Percentiles rank a stretch among this genome's conserved stretches.
Evolutionary conservation across 2,329 filamentous ascomycete genomes (phyloP).

Genomic region (Colletotrichum incanum): DNA sequence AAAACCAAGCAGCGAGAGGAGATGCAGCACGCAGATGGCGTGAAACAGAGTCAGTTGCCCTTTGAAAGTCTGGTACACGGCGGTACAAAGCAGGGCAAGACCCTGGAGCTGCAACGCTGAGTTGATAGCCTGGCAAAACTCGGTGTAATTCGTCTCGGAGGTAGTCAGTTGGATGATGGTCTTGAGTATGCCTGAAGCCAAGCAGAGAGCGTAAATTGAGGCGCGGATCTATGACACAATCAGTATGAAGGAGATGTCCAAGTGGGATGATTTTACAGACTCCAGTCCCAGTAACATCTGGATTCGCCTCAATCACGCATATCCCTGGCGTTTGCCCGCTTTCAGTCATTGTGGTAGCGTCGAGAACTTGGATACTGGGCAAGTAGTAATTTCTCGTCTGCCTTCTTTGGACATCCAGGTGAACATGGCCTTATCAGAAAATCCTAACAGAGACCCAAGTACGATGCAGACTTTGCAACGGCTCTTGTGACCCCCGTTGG

Average conservation of each 20-base stretch:
- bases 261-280: neutral
- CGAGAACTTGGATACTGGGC: neutral
- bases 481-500: neutral
- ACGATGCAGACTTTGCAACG: neutral
- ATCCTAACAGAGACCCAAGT: neutral
- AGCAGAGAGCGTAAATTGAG: constrained; percentile 8
- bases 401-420: neutral
- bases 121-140: constrained; percentile 11
- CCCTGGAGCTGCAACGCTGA: constrained; percentile 10
- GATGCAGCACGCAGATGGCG: constrained; percentile 19
- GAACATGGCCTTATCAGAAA: neutral
- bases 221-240: neutral
- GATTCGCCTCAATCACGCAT: neutral
- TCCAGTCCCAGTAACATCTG: neutral
- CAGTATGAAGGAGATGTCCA: neutral
- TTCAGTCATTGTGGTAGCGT: neutral
- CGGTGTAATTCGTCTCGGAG: constrained; percentile 11
- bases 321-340: neutral
- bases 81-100: constrained; percentile 8
- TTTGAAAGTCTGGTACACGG: constrained; percentile 7
- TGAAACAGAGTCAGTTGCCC: constrained; percentile 7
- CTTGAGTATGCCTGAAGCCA: constrained; percentile 8
- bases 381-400: too few relatives aligned
- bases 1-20: constrained; percentile 11
- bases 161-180: neutral